These are phyloP conservation scores for Thielaviopsis populi DNA, from an alignment of 2,329 filamentous ascomycete genomes.

Conservation along the genomic window DNA sequence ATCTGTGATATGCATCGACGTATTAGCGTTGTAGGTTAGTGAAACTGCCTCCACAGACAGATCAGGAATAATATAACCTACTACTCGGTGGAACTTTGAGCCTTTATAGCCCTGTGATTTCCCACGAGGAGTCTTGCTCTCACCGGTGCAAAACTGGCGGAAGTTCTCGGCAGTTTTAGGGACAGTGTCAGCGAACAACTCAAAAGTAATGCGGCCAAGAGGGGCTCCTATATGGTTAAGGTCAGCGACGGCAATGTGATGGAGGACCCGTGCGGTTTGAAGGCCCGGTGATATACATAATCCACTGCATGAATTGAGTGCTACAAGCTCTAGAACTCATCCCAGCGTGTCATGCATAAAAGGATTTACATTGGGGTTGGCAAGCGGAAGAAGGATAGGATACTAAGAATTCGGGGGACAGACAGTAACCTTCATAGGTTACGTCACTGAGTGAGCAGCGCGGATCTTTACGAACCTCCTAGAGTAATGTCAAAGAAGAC, in stretches of 20 bases:
- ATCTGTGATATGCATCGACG: slow-evolving; percentile 41
- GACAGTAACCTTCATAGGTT: no score
- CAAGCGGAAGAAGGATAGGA: not conserved
- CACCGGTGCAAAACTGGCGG: slow-evolving; percentile 89
- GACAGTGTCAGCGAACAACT: slow-evolving; percentile 72
- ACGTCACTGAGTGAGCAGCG: not conserved
- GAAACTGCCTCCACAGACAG: not conserved
- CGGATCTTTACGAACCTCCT: slow-evolving; percentile 43
- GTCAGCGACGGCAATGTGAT: not conserved
- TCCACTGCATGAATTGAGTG: no score
- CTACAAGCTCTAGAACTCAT: not conserved
- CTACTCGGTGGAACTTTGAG: slow-evolving; percentile 84
- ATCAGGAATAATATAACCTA: slow-evolving; percentile 25
- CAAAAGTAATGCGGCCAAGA: slow-evolving; percentile 74
- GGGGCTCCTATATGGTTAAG: slow-evolving; percentile 49
- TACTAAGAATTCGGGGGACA: not conserved
- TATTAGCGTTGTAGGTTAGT: not conserved
- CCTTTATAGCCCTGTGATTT: slow-evolving; percentile 87
- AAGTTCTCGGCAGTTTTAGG: slow-evolving; percentile 94
- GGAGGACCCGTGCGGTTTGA: not conserved
- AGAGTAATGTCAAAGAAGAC: slow-evolving; percentile 69
- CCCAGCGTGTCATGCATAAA: not conserved
- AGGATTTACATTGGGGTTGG: not conserved
- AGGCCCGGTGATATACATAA: not conserved
- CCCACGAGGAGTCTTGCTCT: slow-evolving; percentile 63